Conservation (phyloP, 2,329 filamentous ascomycete genomes). For the Paracamarosporium sp. region DNA sequence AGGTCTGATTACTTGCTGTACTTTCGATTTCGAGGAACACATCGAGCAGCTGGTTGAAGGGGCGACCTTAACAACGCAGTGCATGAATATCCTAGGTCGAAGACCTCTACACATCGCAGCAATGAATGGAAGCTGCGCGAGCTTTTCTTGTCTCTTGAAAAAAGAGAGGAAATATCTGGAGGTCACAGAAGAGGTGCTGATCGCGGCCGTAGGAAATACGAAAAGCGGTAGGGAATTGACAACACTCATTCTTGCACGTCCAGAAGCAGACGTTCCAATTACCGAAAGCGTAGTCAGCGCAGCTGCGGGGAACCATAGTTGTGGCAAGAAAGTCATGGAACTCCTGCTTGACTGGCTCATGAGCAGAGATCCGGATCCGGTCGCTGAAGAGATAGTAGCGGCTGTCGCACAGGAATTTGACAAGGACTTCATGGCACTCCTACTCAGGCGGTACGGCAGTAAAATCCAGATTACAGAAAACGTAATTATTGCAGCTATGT, state of each 20-base stretch:
- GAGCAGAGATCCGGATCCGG: too few relatives aligned
- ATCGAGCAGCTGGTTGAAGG: constrained; percentile 6
- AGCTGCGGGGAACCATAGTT: constrained; percentile 5
- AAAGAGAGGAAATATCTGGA: neutral
- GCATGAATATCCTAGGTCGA: neutral
- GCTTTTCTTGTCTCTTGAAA: constrained; percentile 7
- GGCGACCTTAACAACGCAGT: neutral
- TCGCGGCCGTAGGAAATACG: too few relatives aligned
- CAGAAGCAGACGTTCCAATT: too few relatives aligned
- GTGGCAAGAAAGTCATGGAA: constrained; percentile 14
- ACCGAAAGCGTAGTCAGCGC: too few relatives aligned
- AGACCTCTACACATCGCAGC: constrained; percentile 9
- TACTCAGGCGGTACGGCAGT: too few relatives aligned
- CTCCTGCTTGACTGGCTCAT: constrained; percentile 12
- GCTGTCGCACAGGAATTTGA: too few relatives aligned
- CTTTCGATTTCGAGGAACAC: constrained; percentile 14
- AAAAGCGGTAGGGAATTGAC: too few relatives aligned
- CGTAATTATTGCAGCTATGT: neutral
- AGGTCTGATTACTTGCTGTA: constrained; percentile 14
- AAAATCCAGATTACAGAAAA: constrained; percentile 11
- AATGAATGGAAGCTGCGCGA: constrained; percentile 10
- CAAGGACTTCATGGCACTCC: too few relatives aligned
- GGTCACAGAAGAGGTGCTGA: constrained; percentile 9
- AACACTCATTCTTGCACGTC: too few relatives aligned
- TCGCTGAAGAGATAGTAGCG: too few relatives aligned